Percentiles rank a stretch among this genome's conserved stretches.
These are phyloP conservation scores for Dalbergia cochinchinensis DNA, from an alignment of 306 rosid species.

Conservation along the genomic window DNA sequence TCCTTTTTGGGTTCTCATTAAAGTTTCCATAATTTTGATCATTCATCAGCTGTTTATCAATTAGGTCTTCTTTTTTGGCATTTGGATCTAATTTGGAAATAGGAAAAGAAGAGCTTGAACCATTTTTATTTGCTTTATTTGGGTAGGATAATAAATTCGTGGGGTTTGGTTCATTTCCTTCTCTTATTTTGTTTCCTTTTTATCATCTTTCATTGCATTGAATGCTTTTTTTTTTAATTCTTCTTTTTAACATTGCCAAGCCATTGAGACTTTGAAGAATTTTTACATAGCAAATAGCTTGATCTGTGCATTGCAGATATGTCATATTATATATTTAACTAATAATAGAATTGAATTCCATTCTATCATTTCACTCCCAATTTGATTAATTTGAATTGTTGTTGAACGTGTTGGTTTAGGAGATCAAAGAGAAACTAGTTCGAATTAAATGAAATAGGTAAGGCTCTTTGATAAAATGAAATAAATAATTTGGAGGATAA, in stretches of 20 bases:
- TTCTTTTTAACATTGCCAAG: not conserved
- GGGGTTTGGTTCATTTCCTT: conserved; percentile 30
- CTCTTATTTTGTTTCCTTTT: conserved; percentile 15
- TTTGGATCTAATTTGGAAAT: conserved; percentile 23
- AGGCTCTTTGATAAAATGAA: no score
- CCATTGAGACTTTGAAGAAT: conserved; percentile 15
- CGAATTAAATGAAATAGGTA: not conserved
- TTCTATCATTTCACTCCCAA: no score
- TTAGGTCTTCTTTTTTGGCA: not conserved
- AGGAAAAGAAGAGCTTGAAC: not conserved
- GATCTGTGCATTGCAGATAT: conserved; percentile 17
- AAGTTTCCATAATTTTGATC: conserved; percentile 16
- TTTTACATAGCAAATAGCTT: not conserved
- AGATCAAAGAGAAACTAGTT: no score
- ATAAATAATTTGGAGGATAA: not conserved
- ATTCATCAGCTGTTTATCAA: not conserved
- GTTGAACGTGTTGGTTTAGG: no score
- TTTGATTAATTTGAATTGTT: no score
- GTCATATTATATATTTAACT: no score
- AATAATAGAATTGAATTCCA: no score
- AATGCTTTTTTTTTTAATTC: not conserved
- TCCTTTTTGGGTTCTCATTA: not conserved
- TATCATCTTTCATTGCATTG: not conserved
- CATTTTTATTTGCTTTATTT: conserved; percentile 1
- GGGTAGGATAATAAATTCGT: not conserved